Base-by-base conservation (phyloP, 2,329 filamentous ascomycete genomes). In the Fusarium pilosicola region DNA sequence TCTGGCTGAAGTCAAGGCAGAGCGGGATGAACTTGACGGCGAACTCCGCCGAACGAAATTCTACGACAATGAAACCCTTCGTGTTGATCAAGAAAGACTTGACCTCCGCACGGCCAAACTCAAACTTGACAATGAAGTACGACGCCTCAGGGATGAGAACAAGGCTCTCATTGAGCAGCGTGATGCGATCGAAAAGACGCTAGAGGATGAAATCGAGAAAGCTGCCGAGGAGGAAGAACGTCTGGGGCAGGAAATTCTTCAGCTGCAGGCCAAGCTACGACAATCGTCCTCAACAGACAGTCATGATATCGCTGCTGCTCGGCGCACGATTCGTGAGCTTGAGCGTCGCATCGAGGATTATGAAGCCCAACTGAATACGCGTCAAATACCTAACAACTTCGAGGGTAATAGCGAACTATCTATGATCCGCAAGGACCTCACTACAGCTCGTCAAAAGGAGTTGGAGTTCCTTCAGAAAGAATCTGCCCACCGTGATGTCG, bases 21-120 rank as follows among this genome's bases (percentile, higher is more conserved):
- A 94, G 75, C 88, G 91, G 17, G 90, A 93, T 75, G 90, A 92
- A 77, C 81, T 93, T 26, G 88, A 91, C 63, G 87, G 83, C 38
- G 89, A 92, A 76, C 83, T 94, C 26, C 85, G 86, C 49, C 85
- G 86, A 30, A 79, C 85, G n/a, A 85, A 84, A 69, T 85, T 89
- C 44, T 86, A 88, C 62, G 88, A 88, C 55, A 87, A 87, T 62
- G 88, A 91, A 65, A 89, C 87, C 2, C 87, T 89, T 74, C 88
- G 87, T 18, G 80, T 92, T 51, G 92, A 94, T 74, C 89, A 91
- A 69, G 92, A 94, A 77, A 90, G 91, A 72, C 83, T 92, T 51
- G 91, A 94, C 61, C 84, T 94, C 30, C 89, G 91, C 24, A 90
- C 90, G 34, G 83, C 88, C n/a, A 92, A 91, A 78, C 83, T 90